Base-by-base conservation (phyloP, 768 basidiomycete genomes). In the Leccinellum rugosiceps region DNA sequence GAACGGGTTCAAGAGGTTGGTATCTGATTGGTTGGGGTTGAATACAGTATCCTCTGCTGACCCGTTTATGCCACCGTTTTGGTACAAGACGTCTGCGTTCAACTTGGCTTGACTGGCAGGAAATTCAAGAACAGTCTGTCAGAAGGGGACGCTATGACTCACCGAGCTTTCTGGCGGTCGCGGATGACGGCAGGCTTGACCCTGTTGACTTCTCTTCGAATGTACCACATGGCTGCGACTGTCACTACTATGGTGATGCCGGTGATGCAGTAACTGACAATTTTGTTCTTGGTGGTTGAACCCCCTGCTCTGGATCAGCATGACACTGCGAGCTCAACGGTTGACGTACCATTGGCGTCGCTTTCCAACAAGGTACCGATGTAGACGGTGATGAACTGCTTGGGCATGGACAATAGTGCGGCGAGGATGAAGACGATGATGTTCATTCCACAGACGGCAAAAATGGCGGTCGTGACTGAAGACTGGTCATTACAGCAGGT, bases 331-430 rank as follows among this genome's bases (percentile, higher is more conserved):
- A 50, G 23, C 25, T 19, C 5, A 23, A 44, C 23, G 52, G 14
- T 23, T 19, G 6, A 61, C 59, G 31, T 49, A 67, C 70, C 73
- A 6, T 63, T 71, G 4, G 79, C 76, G 23, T 81, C 23, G 23
- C 25, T 75, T 60, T 88, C 83, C n/a, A 92, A 70, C 28, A 90
- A 77, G 30, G 91, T 92, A 34, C 94, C 94, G 15, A 95, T 80
- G 67, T 97, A 97, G 13, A 97, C 94, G 8, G 89, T 91, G 62
- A 93, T 82, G 64, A 97, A 87, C 70, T 97, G 94, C 68, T 95
- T 95, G 7, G 94, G 94, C 67, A 93, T 73, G 19, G 92, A 91
- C 17, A 94, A 75, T 63, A 94, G 73, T 4, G 93, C 88, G 23
- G 94, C 93, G 7, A 91, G 58, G 51, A 83, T 76, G 72, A 95